Percentiles rank a stretch among this genome's conserved stretches.
These are phyloP conservation scores for Aegilops longissima DNA, from an alignment of 176 grass and related monocot species.

Conservation along the genomic window DNA sequence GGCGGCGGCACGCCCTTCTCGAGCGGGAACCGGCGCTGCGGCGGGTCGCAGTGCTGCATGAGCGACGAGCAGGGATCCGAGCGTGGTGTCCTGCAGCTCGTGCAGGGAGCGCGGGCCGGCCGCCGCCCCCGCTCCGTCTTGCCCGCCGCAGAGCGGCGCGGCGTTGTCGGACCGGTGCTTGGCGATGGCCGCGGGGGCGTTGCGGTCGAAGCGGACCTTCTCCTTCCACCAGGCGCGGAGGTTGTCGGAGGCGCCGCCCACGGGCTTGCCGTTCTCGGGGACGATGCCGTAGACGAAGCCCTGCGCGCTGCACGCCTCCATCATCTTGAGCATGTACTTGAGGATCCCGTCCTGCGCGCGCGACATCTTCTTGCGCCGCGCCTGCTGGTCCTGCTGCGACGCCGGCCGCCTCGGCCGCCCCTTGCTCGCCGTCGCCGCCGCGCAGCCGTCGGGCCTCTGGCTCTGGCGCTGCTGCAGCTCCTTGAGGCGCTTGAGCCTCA, in stretches of 20 bases:
- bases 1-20: conserved; percentile 76
- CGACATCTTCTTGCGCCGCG: conserved; percentile 94
- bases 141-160: background rate
- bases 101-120: conserved; percentile 55
- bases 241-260: conserved; percentile 88
- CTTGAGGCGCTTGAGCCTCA: conserved; percentile 74
- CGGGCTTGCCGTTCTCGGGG: conserved; percentile 86
- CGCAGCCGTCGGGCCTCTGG: conserved; percentile 17
- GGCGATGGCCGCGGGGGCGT: conserved; percentile 71
- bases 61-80: conserved; percentile 85
- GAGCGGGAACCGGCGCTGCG: conserved; percentile 79
- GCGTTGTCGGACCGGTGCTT: conserved; percentile 50
- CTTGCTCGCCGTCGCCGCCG: background rate
- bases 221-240: conserved; percentile 96
- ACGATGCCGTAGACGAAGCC: conserved; percentile 97
- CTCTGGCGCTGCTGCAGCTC: conserved; percentile 43
- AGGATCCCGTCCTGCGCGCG: conserved; percentile 91
- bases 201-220: conserved; percentile 88
- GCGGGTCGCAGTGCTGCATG: conserved; percentile 93
- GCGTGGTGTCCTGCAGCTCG: conserved; percentile 86
- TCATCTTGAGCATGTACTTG: conserved; percentile 98
- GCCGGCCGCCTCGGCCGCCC: conserved; percentile 29
- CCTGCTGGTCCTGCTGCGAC: conserved; percentile 63
- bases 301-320: conserved; percentile 94
- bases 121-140: background rate